These are phyloP conservation scores for Stachybotrys chlorohalonatus DNA, from an alignment of 2,329 filamentous ascomycete genomes.

Conservation along the genomic window DNA sequence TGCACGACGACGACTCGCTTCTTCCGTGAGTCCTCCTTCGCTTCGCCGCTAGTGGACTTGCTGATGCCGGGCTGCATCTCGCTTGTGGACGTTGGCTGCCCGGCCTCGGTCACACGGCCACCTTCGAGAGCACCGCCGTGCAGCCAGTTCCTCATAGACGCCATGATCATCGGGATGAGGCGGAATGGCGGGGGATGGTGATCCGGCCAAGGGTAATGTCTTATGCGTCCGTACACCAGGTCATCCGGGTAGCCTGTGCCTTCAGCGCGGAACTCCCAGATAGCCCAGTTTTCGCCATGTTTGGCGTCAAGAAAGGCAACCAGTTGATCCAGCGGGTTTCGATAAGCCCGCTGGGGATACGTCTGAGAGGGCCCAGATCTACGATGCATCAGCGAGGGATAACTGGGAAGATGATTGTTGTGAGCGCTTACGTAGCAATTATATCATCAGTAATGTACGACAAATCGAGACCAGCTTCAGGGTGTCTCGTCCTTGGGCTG, in stretches of 20 bases:
- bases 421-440: constrained; percentile 43
- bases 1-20: constrained; percentile 79
- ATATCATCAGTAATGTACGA: constrained; percentile 90
- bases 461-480: constrained; percentile 82
- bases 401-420: not conserved
- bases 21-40: constrained; percentile 23
- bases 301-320: constrained; percentile 81
- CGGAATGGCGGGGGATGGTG: constrained; percentile 93
- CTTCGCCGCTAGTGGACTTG: constrained; percentile 8
- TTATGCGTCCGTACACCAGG: constrained; percentile 75
- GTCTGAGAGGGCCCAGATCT: constrained; percentile 86
- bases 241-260: constrained; percentile 91
- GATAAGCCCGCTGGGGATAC: constrained; percentile 86
- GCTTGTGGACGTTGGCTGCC: constrained; percentile 5
- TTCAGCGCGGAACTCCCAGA: constrained; percentile 97
- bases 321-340: constrained; percentile 81
- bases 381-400: constrained; percentile 4
- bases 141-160: constrained; percentile 86
- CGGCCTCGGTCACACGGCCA: constrained; percentile 6
- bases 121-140: constrained; percentile 36
- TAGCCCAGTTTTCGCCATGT: constrained; percentile 78
- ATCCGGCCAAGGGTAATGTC: constrained; percentile 93
- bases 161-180: constrained; percentile 81
- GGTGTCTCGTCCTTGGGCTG: constrained; percentile 72
- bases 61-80: not conserved